Conservation (phyloP, 495 filamentous ascomycete species). For the Lichina pygmaea region DNA sequence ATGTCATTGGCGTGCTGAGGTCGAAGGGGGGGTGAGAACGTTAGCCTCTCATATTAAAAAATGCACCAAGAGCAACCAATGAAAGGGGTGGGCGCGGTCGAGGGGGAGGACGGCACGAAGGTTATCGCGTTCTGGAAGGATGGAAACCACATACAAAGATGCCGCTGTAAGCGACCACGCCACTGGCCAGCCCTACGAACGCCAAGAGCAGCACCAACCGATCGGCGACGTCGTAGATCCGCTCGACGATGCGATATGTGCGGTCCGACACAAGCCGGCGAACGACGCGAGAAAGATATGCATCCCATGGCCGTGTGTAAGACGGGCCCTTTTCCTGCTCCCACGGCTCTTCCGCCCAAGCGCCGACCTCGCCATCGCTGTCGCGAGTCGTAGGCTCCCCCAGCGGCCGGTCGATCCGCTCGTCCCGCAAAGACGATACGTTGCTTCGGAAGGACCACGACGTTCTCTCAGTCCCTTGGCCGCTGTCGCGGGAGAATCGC, state of each 20-base stretch:
- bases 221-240: slow-evolving; percentile 33
- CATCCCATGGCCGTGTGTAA: not conserved
- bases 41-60: not conserved
- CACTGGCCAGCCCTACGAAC: slow-evolving; percentile 33
- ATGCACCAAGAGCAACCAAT: not conserved
- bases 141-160: slow-evolving; percentile 28
- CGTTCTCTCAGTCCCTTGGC: slow-evolving; percentile 57
- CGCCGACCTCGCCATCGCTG: slow-evolving; percentile 12
- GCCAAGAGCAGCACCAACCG: slow-evolving; percentile 34
- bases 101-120: not conserved
- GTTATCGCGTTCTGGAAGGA: not conserved
- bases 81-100: not conserved
- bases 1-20: slow-evolving; percentile 26
- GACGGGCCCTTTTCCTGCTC: slow-evolving; percentile 6
- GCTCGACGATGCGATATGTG: slow-evolving; percentile 25
- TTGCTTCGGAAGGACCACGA: slow-evolving; percentile 36
- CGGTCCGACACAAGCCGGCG: slow-evolving; percentile 13
- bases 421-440: slow-evolving; percentile 29
- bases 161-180: slow-evolving; percentile 41
- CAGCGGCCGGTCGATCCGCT: slow-evolving; percentile 23
- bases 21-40: slow-evolving; percentile 4
- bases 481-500: slow-evolving; percentile 65
- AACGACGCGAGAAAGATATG: slow-evolving; percentile 13
- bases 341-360: slow-evolving; percentile 13
- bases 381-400: slow-evolving; percentile 24